Evolutionary conservation across 306 rosid species (phyloP), one percentile per base, ranked within the genome.

Genomic region (Fragaria nilgerrensis): DNA sequence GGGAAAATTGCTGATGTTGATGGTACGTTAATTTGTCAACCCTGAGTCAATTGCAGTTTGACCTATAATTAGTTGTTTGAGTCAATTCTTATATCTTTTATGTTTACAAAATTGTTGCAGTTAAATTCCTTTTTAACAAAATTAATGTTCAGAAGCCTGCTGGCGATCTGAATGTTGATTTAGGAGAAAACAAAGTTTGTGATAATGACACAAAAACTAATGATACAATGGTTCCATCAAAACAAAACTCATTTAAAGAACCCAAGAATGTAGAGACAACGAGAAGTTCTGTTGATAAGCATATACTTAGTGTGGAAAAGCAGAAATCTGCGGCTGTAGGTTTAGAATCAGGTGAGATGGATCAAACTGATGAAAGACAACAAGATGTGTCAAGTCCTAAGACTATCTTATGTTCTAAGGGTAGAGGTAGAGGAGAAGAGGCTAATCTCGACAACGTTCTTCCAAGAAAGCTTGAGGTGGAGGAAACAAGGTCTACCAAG

Each of bases 61-160:
- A 47, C 53, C 47, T 55, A 80, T 29, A 53, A 64, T 27, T 52
- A 41, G 6, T 58, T 77, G 50, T 48, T 81, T 79, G 37, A 58
- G 44, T 81, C 23, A 66, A 74, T 56, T 68, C 78, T 83, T 80
- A 86, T 78, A 34, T 43, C 70, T 37, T 76, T 83, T 72, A 84
- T 82, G 79, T 76, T 82, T 82, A 81, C 85, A 71, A 74, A 78
- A 84, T 82, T 81, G 78, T 83, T 86, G 90, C 97, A 95, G 99
- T 88, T 85, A 88, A 86, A 85, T 59, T 72, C 75, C 67, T 92
- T 68, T 85, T 92, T 82, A 95, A 89, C 86, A 85, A 71, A 86
- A 67, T 73, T 86, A 85, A 81, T 91, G 22, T 64, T 41, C 53
- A 73, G 62, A 85, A 81, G 71, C 83, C 72, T 53, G 80, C 53